A percentile compares a stretch with the other conserved stretches of the same genome.
Conservation (phyloP, 2,329 filamentous ascomycete genomes). For the Colletotrichum destructivum region DNA sequence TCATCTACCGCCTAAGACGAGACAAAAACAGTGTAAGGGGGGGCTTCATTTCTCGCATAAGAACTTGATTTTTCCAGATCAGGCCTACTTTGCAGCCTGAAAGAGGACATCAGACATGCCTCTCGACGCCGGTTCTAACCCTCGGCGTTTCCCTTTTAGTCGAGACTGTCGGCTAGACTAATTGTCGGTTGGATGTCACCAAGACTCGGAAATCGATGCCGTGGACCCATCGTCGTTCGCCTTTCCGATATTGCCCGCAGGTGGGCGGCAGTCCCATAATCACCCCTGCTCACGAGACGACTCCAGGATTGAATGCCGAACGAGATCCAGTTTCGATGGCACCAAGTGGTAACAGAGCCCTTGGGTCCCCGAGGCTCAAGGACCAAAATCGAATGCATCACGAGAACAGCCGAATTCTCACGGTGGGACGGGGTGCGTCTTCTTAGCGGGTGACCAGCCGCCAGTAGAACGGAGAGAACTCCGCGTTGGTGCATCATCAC, state of each 20-base stretch:
- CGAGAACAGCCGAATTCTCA: background rate
- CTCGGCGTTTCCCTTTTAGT: too few relatives aligned
- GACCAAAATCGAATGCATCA: background rate
- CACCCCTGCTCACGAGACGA: background rate
- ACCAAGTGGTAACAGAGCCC: background rate
- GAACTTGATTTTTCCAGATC: too few relatives aligned
- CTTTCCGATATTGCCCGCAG: slow-evolving; percentile 24
- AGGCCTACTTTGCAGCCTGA: too few relatives aligned
- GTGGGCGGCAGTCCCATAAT: background rate
- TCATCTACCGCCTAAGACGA: too few relatives aligned
- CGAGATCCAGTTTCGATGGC: background rate
- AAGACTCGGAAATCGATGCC: slow-evolving; percentile 10
- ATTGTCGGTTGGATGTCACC: background rate
- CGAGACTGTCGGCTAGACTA: background rate
- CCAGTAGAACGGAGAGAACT: background rate
- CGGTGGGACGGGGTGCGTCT: background rate
- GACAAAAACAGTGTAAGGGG: too few relatives aligned
- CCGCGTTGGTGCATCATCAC: background rate
- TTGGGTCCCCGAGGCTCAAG: background rate
- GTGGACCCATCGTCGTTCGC: background rate
- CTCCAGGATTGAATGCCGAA: background rate
- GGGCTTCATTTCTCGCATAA: too few relatives aligned
- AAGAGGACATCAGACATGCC: too few relatives aligned
- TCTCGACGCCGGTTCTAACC: too few relatives aligned
- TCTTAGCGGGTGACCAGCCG: background rate